Conservation (phyloP, 2,329 filamentous ascomycete species). For the Westerdykella sp. region DNA sequence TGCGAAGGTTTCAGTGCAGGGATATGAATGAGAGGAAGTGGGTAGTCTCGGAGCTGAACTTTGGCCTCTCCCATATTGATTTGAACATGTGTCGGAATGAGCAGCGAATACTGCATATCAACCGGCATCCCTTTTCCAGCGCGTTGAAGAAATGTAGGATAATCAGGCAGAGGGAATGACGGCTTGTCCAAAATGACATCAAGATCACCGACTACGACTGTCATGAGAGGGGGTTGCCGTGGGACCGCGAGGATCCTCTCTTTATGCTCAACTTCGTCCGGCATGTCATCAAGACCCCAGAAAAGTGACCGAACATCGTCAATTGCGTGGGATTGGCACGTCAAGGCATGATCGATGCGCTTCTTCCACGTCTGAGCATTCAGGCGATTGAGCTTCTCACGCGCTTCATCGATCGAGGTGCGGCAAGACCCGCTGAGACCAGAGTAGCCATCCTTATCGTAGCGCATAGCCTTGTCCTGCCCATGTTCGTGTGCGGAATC, state of each 20-base stretch:
- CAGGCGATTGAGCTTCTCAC: conserved; percentile 65
- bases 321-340: conserved; percentile 64
- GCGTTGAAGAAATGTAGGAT: conserved; percentile 76
- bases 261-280: conserved; percentile 72
- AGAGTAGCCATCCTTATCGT: conserved; percentile 72
- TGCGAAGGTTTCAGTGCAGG: conserved; percentile 75
- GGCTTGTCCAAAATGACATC: conserved; percentile 86
- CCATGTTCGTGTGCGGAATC: not conserved
- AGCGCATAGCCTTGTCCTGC: conserved; percentile 51
- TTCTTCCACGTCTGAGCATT: conserved; percentile 90
- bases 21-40: conserved; percentile 83
- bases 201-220: conserved; percentile 73
- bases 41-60: conserved; percentile 86
- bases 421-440: conserved; percentile 66
- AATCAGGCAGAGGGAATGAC: conserved; percentile 74
- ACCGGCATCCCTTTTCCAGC: conserved; percentile 96
- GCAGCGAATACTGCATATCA: conserved; percentile 81
- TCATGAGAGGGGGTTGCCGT: conserved; percentile 76
- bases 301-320: conserved; percentile 73
- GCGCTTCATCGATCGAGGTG: conserved; percentile 69
- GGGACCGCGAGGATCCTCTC: conserved; percentile 84
- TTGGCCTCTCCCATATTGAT: conserved; percentile 86
- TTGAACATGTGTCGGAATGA: conserved; percentile 84
- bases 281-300: conserved; percentile 73
- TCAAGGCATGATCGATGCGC: conserved; percentile 72